phyloP scores from a whole-genome alignment of 2,329 filamentous ascomycete genomes.

The Colletotrichum theobromicola region DNA sequence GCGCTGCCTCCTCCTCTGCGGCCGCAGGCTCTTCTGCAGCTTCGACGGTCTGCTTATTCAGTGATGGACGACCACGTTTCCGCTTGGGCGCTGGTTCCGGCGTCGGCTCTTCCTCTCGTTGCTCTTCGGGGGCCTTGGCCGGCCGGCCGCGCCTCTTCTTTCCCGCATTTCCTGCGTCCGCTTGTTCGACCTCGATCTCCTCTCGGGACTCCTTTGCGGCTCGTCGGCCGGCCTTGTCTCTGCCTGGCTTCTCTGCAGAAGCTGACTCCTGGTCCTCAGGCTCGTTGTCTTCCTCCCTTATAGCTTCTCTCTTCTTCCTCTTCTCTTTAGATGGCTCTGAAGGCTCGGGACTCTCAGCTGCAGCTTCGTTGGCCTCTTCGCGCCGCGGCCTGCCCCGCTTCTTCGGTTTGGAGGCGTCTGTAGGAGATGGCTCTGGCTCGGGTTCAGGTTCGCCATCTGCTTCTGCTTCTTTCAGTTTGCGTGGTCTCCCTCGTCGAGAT shows the following conservation, averaged over 20 bases:
- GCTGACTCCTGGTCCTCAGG: background rate
- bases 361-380: background rate
- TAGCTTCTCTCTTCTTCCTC: background rate
- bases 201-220: background rate
- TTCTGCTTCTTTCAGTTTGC: background rate
- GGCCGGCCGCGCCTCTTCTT: constrained; percentile 1
- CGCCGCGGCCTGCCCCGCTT: constrained; percentile 9
- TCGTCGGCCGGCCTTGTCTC: background rate
- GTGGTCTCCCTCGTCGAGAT: constrained; percentile 33
- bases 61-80: constrained; percentile 31
- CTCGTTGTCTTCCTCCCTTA: background rate
- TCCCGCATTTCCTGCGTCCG: background rate
- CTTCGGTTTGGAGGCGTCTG: background rate
- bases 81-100: constrained; percentile 19
- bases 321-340: background rate
- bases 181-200: background rate
- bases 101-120: constrained; percentile 20
- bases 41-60: constrained; percentile 16
- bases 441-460: background rate
- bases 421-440: background rate
- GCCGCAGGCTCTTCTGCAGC: constrained; percentile 2
- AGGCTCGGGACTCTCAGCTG: background rate
- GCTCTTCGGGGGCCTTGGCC: background rate
- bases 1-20: constrained; percentile 8
- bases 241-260: background rate